These are phyloP conservation scores for Penicillium sp. DNA, from an alignment of 2,329 filamentous ascomycete species.

Conservation along the genomic window DNA sequence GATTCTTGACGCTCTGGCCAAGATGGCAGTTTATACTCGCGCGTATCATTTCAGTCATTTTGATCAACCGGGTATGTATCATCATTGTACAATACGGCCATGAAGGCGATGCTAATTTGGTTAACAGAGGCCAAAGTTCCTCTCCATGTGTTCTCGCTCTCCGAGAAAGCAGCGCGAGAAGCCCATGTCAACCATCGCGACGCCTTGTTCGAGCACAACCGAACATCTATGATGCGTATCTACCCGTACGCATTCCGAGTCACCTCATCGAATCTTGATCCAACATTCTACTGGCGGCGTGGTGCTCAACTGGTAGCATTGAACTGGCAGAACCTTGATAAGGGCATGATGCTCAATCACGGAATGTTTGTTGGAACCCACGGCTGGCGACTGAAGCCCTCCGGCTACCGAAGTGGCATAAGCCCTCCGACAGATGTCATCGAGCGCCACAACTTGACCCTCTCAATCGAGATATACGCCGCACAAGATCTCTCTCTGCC, in stretches of 20 bases:
- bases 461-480: conserved; percentile 72
- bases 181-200: conserved; percentile 54
- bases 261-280: conserved; percentile 82
- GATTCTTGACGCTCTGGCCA: conserved; percentile 71
- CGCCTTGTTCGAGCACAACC: conserved; percentile 79
- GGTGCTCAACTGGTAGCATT: conserved; percentile 88
- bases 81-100: background rate
- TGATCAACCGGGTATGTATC: conserved; percentile 59
- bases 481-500: conserved; percentile 74
- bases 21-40: conserved; percentile 80
- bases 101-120: background rate
- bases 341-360: conserved; percentile 94
- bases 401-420: conserved; percentile 60
- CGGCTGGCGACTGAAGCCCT: conserved; percentile 84
- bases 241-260: conserved; percentile 84
- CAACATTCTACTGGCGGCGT: conserved; percentile 79
- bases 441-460: conserved; percentile 58
- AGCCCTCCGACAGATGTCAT: conserved; percentile 38
- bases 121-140: conserved; percentile 52
- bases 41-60: conserved; percentile 78
- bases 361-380: conserved; percentile 81
- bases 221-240: conserved; percentile 77
- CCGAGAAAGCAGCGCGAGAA: conserved; percentile 66
- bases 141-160: conserved; percentile 64
- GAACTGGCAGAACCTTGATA: conserved; percentile 90